Evolutionary conservation across 805 yeast genomes (phyloP).

Genomic region (Yarrowia osloensis): DNA sequence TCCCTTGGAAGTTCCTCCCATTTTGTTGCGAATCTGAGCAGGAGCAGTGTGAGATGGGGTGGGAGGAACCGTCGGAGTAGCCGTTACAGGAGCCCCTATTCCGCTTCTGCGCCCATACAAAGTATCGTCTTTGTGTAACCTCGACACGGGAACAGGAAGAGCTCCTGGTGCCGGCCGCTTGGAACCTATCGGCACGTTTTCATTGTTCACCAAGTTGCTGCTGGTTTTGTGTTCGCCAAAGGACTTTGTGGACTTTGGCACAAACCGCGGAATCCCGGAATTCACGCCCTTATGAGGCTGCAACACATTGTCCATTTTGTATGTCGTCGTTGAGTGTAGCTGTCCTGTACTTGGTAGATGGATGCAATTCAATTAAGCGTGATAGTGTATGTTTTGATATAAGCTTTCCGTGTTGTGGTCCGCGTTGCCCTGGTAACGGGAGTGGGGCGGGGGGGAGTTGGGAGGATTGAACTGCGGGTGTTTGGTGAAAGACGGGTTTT

Average conservation of each 20-base stretch:
- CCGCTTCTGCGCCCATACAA: neutral
- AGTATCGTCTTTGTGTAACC: constrained; percentile 14
- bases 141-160: neutral
- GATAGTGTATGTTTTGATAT: constrained; percentile 4
- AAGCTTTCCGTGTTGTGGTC: neutral
- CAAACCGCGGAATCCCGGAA: constrained; percentile 21
- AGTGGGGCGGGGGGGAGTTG: neutral
- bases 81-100: neutral
- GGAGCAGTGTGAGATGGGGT: constrained; percentile 22
- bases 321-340: neutral
- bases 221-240: neutral
- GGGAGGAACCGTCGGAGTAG: neutral
- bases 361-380: neutral
- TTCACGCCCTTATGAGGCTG: constrained; percentile 12
- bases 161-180: constrained; percentile 13
- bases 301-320: constrained; percentile 14
- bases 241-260: neutral
- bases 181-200: neutral
- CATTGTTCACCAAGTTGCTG: neutral
- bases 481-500: too few species aligned
- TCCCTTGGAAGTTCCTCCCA: neutral
- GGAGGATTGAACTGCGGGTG: too few species aligned
- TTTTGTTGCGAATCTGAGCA: constrained; percentile 5
- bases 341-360: too few species aligned
- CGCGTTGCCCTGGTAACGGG: constrained; percentile 15